Evolutionary conservation across 139 green algal species (phyloP), one percentile per base, ranked within the genome.

Genomic region (Coccomyxa sp.): DNA sequence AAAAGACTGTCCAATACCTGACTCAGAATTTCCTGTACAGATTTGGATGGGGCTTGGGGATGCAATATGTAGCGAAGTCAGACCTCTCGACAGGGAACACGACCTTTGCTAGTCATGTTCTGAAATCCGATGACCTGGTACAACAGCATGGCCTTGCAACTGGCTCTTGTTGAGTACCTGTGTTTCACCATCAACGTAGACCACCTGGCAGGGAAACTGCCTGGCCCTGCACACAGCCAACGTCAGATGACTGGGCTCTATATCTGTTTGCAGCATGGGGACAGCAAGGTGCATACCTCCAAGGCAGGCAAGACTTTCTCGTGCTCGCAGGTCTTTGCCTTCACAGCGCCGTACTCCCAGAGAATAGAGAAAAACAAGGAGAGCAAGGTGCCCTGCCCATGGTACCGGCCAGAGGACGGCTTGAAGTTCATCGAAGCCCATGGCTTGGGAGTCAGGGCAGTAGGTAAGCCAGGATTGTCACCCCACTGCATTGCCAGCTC

Each of bases 11-110:
- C 9, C 33, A 54, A 54, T 31, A 75, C 34, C 35, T 44, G 34
- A 12, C 35, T 54, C 2, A 55, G 18, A 10, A 75, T 34, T 33
- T 54, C 33, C 70, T 36, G 16, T 50, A 77, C 82, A 95, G 96
- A 68, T 99, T 99, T 82, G 86, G 88, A 18, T 91, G 91, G 75
- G 96, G 93, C 12, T 87, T 99, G 58, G 96, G 96, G 18, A 97
- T 99, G 93, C 82, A 84, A 0, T 77, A 95, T 22, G 89, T 97
- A 22, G 94, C 91, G 44, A 96, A 95, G 82, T 94, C 88, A 31
- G 95, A 99, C 82, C 91, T 94, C 79, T 87, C 80, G 39, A 98
- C 95, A 12, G 90, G 89, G 77, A 98, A 98, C 86, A 84, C 81
- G 38, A 71, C 79, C 16, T 99, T 91, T 85, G 90, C 91, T 14